phyloP scores from a whole-genome alignment of 2,329 filamentous ascomycete species.

The Paracoccidioides brasiliensis region DNA sequence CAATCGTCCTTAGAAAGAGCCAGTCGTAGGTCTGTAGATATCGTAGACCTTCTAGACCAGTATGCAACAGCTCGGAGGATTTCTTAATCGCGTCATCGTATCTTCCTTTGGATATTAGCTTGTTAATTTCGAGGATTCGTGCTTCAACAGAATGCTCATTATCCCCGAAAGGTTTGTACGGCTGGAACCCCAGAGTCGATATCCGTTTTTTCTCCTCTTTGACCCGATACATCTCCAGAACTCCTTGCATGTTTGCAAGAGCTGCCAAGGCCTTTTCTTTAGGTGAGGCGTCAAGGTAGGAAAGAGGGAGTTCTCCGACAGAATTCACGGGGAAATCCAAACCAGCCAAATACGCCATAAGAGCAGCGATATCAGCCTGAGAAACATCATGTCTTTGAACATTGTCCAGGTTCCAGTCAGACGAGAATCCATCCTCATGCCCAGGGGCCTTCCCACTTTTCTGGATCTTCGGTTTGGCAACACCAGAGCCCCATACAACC shows the following conservation, averaged over 20 bases:
- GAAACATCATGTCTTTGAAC: constrained; percentile 80
- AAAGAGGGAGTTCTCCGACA: constrained; percentile 78
- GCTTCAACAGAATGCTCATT: constrained; percentile 47
- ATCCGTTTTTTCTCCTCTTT: constrained; percentile 77
- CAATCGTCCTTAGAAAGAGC: constrained; percentile 80
- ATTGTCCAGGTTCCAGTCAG: constrained; percentile 72
- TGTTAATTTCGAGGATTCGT: constrained; percentile 54
- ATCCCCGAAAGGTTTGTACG: constrained; percentile 58
- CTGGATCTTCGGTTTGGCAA: constrained; percentile 57
- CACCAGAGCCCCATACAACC: constrained; percentile 84
- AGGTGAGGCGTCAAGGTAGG: constrained; percentile 60
- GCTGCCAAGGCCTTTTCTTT: constrained; percentile 73
- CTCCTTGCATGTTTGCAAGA: constrained; percentile 69
- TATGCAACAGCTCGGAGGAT: constrained; percentile 61
- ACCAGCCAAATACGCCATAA: constrained; percentile 88
- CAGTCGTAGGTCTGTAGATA: constrained; percentile 98
- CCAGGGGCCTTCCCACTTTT: constrained; percentile 52
- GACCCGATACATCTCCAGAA: constrained; percentile 90
- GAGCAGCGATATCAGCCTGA: constrained; percentile 83
- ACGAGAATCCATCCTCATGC: constrained; percentile 76
- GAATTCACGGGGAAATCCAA: constrained; percentile 90
- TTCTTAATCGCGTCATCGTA: constrained; percentile 68
- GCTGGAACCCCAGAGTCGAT: constrained; percentile 61
- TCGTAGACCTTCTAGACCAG: constrained; percentile 67
- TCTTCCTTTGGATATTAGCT: constrained; percentile 51